Evolutionary conservation across 163 green algal genomes (phyloP), one percentile per base, ranked within the genome.

Genomic region (Scenedesmus sp.): DNA sequence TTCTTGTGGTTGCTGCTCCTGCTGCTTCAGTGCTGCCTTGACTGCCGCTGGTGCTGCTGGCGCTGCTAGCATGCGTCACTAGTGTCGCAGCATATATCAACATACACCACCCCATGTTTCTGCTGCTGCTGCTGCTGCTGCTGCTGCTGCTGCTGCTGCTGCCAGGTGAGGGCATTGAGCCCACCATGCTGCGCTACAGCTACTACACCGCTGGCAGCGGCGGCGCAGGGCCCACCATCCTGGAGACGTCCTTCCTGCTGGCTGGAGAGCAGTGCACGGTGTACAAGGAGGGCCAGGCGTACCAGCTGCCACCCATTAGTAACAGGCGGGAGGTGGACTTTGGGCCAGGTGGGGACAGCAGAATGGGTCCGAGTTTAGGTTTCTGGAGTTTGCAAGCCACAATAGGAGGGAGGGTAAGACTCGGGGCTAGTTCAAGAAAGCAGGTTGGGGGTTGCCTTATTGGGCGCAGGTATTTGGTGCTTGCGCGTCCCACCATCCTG

Each of bases 131-230:
- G 34, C 16, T 84, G 15, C 16, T 84, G 9, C 76, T 84, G 76
- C 18, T 15, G 15, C 0, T 55, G 16, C 3, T 84, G 8, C 46
- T 84, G 55, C 55, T 89, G 86, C 83, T 88, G 83, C 26, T 89
- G 60, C 64, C 93, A 96, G 95, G 93, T 6, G 95, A 94, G 79
- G 94, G 94, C n/a, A 46, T 96, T 10, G 87, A 97, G 87, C 97
- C 97, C 34, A 93, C 92, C 52, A 93, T 95, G 64, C 86, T 99
- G 66, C 93, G 96, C 66, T 99, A 99, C 95, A 98, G 94, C 57
- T 99, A 99, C 94, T 99, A 98, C 95, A 99, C 98, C 6, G 98
- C 98, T 20, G 97, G 97, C 83, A 97, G 91, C 20, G 98, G 98
- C 13, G 98, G 98, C 1, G 98, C 97, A 34, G 98, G 98, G 0